phyloP scores from a whole-genome alignment of 495 filamentous ascomycete species.

The Pyrenula aspistea region DNA sequence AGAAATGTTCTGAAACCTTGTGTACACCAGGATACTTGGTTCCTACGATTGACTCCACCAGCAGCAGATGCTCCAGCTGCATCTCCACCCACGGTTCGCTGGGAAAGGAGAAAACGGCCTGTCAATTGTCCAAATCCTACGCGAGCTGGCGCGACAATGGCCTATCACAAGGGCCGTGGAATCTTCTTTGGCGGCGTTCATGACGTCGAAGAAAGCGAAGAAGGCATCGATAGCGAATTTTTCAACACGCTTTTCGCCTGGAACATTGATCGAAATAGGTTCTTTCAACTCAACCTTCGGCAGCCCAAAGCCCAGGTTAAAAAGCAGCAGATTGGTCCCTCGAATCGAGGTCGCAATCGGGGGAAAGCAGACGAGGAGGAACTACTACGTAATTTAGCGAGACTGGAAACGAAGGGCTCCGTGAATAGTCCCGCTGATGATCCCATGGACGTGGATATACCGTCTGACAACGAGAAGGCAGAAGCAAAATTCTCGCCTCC shows the following conservation, averaged over 20 bases:
- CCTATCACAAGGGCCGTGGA: constrained; percentile 81
- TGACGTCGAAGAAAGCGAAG: constrained; percentile 86
- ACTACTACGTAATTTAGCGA: constrained; percentile 68
- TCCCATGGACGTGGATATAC: constrained; percentile 30
- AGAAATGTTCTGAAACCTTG: constrained; percentile 68
- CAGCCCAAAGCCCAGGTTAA: constrained; percentile 50
- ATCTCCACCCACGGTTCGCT: constrained; percentile 59
- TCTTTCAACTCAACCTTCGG: constrained; percentile 70
- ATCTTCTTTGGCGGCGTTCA: constrained; percentile 92
- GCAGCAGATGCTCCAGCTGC: constrained; percentile 44
- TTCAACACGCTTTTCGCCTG: constrained; percentile 82
- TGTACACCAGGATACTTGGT: constrained; percentile 91
- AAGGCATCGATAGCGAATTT: constrained; percentile 92
- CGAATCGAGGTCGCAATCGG: constrained; percentile 50
- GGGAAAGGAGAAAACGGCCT: constrained; percentile 88
- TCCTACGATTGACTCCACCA: constrained; percentile 69
- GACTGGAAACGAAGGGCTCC: constrained; percentile 57
- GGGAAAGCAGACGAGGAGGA: constrained; percentile 84
- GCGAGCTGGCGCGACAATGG: constrained; percentile 82
- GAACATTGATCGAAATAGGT: constrained; percentile 89
- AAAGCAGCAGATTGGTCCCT: constrained; percentile 42
- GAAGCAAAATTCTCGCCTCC: constrained; percentile 27
- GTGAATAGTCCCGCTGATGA: constrained; percentile 44
- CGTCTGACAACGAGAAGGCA: constrained; percentile 36
- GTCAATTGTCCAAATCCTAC: constrained; percentile 76